Evolutionary conservation across 2,329 filamentous ascomycete genomes (phyloP).

Genomic region (Colletotrichum truncatum): DNA sequence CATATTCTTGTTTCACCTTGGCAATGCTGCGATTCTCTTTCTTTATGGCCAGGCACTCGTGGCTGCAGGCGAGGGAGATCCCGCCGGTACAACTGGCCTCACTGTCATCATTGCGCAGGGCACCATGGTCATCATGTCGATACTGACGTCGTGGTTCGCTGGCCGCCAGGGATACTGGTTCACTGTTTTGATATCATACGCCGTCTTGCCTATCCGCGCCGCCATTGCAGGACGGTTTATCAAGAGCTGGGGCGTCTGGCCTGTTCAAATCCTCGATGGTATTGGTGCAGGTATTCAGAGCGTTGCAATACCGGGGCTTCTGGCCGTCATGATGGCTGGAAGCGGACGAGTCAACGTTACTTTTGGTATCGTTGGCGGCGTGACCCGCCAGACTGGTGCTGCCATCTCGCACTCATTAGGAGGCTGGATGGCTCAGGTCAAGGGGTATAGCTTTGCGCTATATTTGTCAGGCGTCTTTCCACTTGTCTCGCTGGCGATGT

Average conservation of each 20-base stretch:
- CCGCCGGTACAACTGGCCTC: slow-evolving; percentile 17
- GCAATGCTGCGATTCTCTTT: slow-evolving; percentile 19
- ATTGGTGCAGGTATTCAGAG: slow-evolving; percentile 23
- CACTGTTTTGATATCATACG: slow-evolving; percentile 2
- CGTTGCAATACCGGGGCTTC: slow-evolving; percentile 13
- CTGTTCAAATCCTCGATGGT: slow-evolving; percentile 22
- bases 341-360: slow-evolving; percentile 12
- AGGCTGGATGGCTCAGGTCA: slow-evolving; percentile 16
- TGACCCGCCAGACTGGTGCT: slow-evolving; percentile 20
- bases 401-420: slow-evolving; percentile 15
- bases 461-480: slow-evolving; percentile 19
- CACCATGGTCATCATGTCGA: slow-evolving; percentile 15
- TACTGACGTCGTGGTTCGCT: slow-evolving; percentile 15
- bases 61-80: slow-evolving; percentile 13
- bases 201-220: neutral
- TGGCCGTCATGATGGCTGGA: slow-evolving; percentile 22
- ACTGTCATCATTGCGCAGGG: slow-evolving; percentile 25
- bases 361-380: slow-evolving; percentile 16
- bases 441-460: slow-evolving; percentile 18
- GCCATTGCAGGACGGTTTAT: slow-evolving; percentile 10
- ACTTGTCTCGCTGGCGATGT: slow-evolving; percentile 8
- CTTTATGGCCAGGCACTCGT: slow-evolving; percentile 22
- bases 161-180: slow-evolving; percentile 16
- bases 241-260: slow-evolving; percentile 20
- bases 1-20: slow-evolving; percentile 18